Percentiles rank a stretch among this genome's conserved stretches.
Conservation (phyloP, 768 basidiomycete species). For the Boletus rubroflammeus region DNA sequence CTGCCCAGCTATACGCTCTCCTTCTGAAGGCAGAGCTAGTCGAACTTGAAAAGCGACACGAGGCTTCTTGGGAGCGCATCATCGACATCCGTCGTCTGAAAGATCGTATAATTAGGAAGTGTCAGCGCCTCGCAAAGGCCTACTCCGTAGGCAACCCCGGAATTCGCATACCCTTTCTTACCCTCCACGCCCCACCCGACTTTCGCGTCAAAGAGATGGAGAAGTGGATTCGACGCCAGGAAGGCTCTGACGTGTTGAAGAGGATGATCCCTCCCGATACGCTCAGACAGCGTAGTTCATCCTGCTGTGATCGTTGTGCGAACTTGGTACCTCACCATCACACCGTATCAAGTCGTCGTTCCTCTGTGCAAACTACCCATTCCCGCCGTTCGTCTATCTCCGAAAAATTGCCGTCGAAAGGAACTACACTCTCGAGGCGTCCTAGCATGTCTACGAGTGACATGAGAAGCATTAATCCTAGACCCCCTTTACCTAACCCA, state of each 20-base stretch:
- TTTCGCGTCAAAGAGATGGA: slow-evolving; percentile 79
- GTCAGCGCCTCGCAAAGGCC: slow-evolving; percentile 56
- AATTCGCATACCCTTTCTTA: slow-evolving; percentile 52
- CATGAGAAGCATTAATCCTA: neutral
- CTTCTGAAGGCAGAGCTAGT: slow-evolving; percentile 58
- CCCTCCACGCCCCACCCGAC: slow-evolving; percentile 64
- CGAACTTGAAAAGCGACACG: slow-evolving; percentile 56
- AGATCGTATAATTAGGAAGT: slow-evolving; percentile 80
- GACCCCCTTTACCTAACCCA: slow-evolving; percentile 12
- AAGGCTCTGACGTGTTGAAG: slow-evolving; percentile 25
- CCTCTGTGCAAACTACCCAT: slow-evolving; percentile 23
- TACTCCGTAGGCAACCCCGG: slow-evolving; percentile 38
- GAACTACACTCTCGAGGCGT: slow-evolving; percentile 19
- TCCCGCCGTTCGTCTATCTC: slow-evolving; percentile 25
- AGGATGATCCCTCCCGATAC: slow-evolving; percentile 18
- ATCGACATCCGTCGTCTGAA: slow-evolving; percentile 74
- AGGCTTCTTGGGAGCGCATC: slow-evolving; percentile 64
- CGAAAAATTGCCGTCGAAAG: slow-evolving; percentile 15
- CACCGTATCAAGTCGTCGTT: slow-evolving; percentile 25
- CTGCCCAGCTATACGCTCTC: slow-evolving; percentile 61
- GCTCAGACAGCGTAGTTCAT: slow-evolving; percentile 28
- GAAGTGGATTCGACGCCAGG: slow-evolving; percentile 62
- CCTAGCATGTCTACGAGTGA: slow-evolving; percentile 10
- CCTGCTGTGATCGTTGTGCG: slow-evolving; percentile 34
- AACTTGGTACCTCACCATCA: slow-evolving; percentile 34